phyloP scores from a whole-genome alignment of 176 grass and related monocot genomes.

The Carex littledalei region DNA sequence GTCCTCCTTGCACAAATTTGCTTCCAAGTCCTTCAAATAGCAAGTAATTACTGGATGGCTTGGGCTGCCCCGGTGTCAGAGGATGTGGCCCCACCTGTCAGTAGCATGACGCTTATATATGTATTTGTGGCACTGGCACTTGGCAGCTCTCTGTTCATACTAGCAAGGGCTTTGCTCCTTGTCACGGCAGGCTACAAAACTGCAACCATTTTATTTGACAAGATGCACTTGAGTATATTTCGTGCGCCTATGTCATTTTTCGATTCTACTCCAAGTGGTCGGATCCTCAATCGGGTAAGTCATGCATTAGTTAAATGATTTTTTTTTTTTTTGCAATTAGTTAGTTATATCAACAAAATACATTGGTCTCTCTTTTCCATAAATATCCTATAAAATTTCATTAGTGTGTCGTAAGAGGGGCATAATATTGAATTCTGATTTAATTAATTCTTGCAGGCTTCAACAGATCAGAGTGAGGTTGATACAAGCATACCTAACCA shows the following conservation, averaged over 20 bases:
- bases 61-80: slow-evolving; percentile 66
- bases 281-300: slow-evolving; percentile 70
- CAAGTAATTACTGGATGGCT: slow-evolving; percentile 92
- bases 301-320: neutral
- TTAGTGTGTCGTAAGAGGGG: neutral
- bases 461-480: slow-evolving; percentile 68
- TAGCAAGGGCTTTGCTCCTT: slow-evolving; percentile 55
- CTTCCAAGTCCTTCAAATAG: slow-evolving; percentile 81
- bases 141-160: slow-evolving; percentile 51
- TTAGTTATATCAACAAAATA: neutral
- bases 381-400: neutral
- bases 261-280: slow-evolving; percentile 77
- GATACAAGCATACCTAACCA: slow-evolving; percentile 46
- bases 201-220: slow-evolving; percentile 65
- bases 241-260: slow-evolving; percentile 86
- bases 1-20: slow-evolving; percentile 64
- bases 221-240: slow-evolving; percentile 79
- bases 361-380: neutral
- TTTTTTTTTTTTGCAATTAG: neutral
- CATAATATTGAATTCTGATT: neutral
- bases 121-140: slow-evolving; percentile 53
- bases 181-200: slow-evolving; percentile 65
- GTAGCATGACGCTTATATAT: slow-evolving; percentile 50
- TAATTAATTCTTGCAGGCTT: slow-evolving; percentile 44
- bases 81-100: slow-evolving; percentile 48